These are phyloP conservation scores for Yamadazyma membranifaciens DNA, from an alignment of 1,139 yeast species.

Conservation along the genomic window DNA sequence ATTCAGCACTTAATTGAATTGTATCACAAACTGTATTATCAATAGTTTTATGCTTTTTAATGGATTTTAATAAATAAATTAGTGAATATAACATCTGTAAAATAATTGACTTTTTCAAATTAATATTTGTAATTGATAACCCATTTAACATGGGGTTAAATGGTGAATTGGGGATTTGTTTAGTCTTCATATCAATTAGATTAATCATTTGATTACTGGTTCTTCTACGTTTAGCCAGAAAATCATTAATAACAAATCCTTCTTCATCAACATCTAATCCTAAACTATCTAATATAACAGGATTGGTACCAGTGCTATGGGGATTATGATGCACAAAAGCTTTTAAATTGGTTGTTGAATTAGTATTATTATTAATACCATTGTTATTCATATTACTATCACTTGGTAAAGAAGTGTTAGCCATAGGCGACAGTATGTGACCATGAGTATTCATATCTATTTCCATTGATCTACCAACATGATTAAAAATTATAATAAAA, in stretches of 20 bases:
- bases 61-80: constrained; percentile 39
- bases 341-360: constrained; percentile 8
- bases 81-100: constrained; percentile 46
- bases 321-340: constrained; percentile 19
- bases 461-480: constrained; percentile 24
- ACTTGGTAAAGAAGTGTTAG: neutral
- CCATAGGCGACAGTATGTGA: no score
- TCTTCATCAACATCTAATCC: constrained; percentile 44
- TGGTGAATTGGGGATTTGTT: constrained; percentile 40
- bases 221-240: constrained; percentile 40
- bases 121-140: constrained; percentile 44
- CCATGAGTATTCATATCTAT: constrained; percentile 5
- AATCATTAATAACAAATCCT: constrained; percentile 49
- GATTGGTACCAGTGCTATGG: constrained; percentile 22
- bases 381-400: constrained; percentile 3
- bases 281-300: constrained; percentile 30
- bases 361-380: constrained; percentile 2
- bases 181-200: constrained; percentile 15
- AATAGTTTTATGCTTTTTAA: constrained; percentile 20
- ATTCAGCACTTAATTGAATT: constrained; percentile 30
- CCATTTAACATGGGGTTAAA: constrained; percentile 46
- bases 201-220: constrained; percentile 11
- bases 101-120: constrained; percentile 43
- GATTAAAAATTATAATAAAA: constrained; percentile 39
- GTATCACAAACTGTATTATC: constrained; percentile 24